Conservation (phyloP, 2,329 filamentous ascomycete species). For the Didymella exigua region DNA sequence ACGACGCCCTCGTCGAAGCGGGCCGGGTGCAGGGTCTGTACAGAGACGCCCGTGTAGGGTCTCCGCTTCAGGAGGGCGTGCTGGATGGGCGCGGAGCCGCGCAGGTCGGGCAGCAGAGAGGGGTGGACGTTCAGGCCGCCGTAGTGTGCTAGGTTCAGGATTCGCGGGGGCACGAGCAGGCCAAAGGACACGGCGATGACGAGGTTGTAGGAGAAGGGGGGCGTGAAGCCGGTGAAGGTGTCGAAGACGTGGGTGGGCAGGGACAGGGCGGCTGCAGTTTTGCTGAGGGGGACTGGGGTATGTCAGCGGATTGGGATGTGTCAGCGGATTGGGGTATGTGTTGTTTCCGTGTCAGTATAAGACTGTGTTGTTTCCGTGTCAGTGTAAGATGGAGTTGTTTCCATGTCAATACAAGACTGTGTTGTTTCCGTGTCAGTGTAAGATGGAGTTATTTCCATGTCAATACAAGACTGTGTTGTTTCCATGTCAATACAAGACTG, state of each 20-base stretch:
- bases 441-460: too few relatives aligned
- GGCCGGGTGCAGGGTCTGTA: constrained; percentile 82
- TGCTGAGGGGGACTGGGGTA: constrained; percentile 71
- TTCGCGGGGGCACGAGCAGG: constrained; percentile 78
- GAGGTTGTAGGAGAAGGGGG: constrained; percentile 62
- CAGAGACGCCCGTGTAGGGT: constrained; percentile 71
- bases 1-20: constrained; percentile 81
- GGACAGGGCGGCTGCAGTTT: constrained; percentile 64
- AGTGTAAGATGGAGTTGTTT: too few relatives aligned
- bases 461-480: too few relatives aligned
- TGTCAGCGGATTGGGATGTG: too few relatives aligned
- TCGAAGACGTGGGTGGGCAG: constrained; percentile 76
- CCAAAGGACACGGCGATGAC: constrained; percentile 95
- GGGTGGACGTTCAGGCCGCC: constrained; percentile 94
- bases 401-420: too few relatives aligned
- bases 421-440: too few relatives aligned
- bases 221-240: constrained; percentile 80
- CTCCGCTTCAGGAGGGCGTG: constrained; percentile 74
- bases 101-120: constrained; percentile 83
- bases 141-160: constrained; percentile 73
- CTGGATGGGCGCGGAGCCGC: constrained; percentile 85
- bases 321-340: too few relatives aligned
- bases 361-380: too few relatives aligned
- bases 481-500: too few relatives aligned
- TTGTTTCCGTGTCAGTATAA: too few relatives aligned